Evolutionary conservation across 73 alveolate genomes (phyloP).

Genomic region (Blepharisma stoltei): DNA sequence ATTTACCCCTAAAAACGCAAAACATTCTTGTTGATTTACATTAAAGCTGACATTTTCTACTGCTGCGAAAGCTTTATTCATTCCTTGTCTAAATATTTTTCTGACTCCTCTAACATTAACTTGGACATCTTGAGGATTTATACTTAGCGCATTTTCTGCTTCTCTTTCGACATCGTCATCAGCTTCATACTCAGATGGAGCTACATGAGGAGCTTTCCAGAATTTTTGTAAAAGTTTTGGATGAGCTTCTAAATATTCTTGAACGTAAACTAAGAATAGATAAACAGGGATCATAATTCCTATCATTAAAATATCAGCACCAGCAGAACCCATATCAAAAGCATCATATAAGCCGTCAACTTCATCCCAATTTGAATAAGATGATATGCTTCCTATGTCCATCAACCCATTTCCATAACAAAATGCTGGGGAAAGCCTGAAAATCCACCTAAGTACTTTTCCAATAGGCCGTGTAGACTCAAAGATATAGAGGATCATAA

Average conservation of each 20-base stretch:
- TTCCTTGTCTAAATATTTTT: slow-evolving; percentile 51
- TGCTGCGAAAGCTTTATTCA: slow-evolving; percentile 59
- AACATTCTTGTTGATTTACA: slow-evolving; percentile 93
- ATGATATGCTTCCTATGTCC: slow-evolving; percentile 37
- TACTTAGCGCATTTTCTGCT: slow-evolving; percentile 50
- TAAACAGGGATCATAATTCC: slow-evolving; percentile 35
- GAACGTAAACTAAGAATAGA: slow-evolving; percentile 36
- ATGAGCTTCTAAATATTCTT: slow-evolving; percentile 37
- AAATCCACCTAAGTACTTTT: slow-evolving; percentile 64
- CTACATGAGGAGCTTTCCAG: slow-evolving; percentile 7
- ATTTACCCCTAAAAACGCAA: slow-evolving; percentile 95
- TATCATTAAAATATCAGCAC: slow-evolving; percentile 36
- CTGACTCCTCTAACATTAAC: slow-evolving; percentile 59
- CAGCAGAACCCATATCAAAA: slow-evolving; percentile 39
- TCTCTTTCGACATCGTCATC: slow-evolving; percentile 80
- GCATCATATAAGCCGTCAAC: slow-evolving; percentile 14
- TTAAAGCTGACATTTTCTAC: slow-evolving; percentile 88
- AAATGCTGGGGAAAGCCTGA: slow-evolving; percentile 87
- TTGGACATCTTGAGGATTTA: slow-evolving; percentile 41
- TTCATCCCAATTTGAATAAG: slow-evolving; percentile 24
- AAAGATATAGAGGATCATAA: slow-evolving; percentile 59
- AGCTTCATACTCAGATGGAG: slow-evolving; percentile 32
- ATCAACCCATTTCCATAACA: slow-evolving; percentile 83
- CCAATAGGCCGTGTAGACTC: slow-evolving; percentile 57
- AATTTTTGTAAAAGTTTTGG: slow-evolving; percentile 35